Base-by-base conservation (phyloP, 768 basidiomycete genomes). In the Lactarius sp. region DNA sequence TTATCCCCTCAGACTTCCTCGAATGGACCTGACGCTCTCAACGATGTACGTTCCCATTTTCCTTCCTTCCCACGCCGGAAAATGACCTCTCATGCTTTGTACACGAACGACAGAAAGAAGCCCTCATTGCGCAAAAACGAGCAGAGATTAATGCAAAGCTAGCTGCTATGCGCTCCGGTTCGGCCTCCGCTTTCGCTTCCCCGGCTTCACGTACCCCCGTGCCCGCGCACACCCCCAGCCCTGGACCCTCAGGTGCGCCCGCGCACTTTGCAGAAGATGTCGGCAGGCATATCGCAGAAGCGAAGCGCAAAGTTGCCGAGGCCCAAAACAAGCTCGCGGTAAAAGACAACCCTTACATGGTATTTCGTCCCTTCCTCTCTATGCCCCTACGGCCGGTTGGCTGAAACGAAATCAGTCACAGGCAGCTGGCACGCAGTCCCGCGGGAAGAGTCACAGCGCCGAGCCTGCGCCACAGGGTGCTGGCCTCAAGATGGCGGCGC, bases 321-420 rank as follows among this genome's bases (percentile, higher is more conserved):
- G 88, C 92, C 41, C 88, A 90, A 71, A 89, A 80, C 60, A 87
- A 87, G 68, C 80, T 86, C 20, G 83, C 86, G 0, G 76, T 87
- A 36, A 89, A 87, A 66, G 88, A 87, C 61, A 96, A 94, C 66
- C 93, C 92, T 0, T 95, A 96, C 78, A 86, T 94, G 83, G 92
- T 88, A 55, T 31, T 37, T 37, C 83, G 75, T 60, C 18, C 36
- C n/a, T 22, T 49, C 53, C 42, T 33, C 42, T 33, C 44, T 27
- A 18, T 18, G 4, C 50, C 54, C 33, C 9, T 27, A 46, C 27
- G 18, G 44, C 39, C 39, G 16, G 20, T 41, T 49, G 34, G 27
- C 39, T 61, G 6, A 58, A 47, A 8, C 1, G 37, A 56, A 14
- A 16, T 41, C 18, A 31, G 27, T 36, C 55, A 14, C 62, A 88